phyloP scores from a whole-genome alignment of 169 alveolate genomes.

The Ichthyophthirius multifiliis region DNA sequence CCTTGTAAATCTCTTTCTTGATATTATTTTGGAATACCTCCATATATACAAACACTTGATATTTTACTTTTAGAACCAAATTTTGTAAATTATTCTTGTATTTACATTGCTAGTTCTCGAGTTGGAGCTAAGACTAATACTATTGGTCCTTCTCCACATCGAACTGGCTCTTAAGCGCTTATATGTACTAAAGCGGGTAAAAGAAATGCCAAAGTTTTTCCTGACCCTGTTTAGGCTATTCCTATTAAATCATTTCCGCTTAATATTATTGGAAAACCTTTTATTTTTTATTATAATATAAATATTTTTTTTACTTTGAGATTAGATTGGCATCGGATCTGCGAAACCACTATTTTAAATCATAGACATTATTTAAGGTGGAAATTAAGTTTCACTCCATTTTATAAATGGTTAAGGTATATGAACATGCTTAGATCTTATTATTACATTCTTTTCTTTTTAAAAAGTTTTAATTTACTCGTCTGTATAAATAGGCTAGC shows the following conservation, averaged over 20 bases:
- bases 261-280: conserved; percentile 94
- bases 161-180: conserved; percentile 83
- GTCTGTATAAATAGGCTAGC: conserved; percentile 71
- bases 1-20: conserved; percentile 85
- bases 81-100: conserved; percentile 90
- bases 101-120: conserved; percentile 97
- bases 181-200: conserved; percentile 96
- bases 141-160: conserved; percentile 96
- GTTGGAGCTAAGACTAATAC: conserved; percentile 99
- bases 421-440: conserved; percentile 84
- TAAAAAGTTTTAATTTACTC: conserved; percentile 87
- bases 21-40: conserved; percentile 93
- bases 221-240: conserved; percentile 99
- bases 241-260: conserved; percentile 97
- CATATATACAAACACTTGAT: conserved; percentile 91
- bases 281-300: background rate
- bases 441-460: conserved; percentile 75
- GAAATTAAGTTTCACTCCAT: conserved; percentile 92
- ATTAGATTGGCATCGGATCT: conserved; percentile 95
- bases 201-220: conserved; percentile 96
- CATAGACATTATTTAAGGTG: conserved; percentile 89
- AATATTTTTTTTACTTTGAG: conserved; percentile 75
- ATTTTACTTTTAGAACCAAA: conserved; percentile 88
- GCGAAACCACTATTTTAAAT: conserved; percentile 83
- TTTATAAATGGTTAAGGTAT: conserved; percentile 92